A percentile compares a stretch with the other conserved stretches of the same genome.
phyloP scores from a whole-genome alignment of 2,329 filamentous ascomycete genomes.

The Fusarium sp. region DNA sequence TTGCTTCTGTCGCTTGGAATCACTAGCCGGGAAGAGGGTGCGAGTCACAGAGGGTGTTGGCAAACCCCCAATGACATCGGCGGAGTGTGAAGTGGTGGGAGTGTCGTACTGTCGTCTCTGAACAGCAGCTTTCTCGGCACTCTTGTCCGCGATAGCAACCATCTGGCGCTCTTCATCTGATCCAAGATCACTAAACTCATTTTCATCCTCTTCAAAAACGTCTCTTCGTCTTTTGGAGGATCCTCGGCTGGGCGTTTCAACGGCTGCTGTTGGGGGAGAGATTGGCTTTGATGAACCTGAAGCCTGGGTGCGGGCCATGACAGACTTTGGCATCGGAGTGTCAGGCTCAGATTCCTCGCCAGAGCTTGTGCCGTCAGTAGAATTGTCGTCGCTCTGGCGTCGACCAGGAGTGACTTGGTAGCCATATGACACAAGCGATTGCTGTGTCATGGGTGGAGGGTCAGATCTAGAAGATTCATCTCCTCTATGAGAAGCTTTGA shows the following conservation, averaged over 20 bases:
- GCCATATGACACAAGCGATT: slow-evolving; percentile 51
- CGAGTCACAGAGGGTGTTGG: slow-evolving; percentile 57
- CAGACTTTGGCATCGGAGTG: slow-evolving; percentile 8
- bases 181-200: slow-evolving; percentile 54
- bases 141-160: slow-evolving; percentile 55
- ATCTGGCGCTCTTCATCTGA: slow-evolving; percentile 60
- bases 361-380: slow-evolving; percentile 28
- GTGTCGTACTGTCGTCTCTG: slow-evolving; percentile 45
- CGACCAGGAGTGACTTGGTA: slow-evolving; percentile 47
- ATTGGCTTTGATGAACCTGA: slow-evolving; percentile 4
- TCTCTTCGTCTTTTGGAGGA: slow-evolving; percentile 53
- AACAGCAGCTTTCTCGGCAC: slow-evolving; percentile 48
- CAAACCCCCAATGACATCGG: slow-evolving; percentile 47
- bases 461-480: slow-evolving; percentile 41
- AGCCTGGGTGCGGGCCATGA: background rate
- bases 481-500: slow-evolving; percentile 20
- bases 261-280: background rate
- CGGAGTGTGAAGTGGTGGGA: slow-evolving; percentile 45
- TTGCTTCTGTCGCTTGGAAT: slow-evolving; percentile 53
- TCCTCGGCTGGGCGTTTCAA: slow-evolving; percentile 40
- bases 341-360: slow-evolving; percentile 28
- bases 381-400: slow-evolving; percentile 24
- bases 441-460: slow-evolving; percentile 52
- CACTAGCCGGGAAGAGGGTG: slow-evolving; percentile 54
- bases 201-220: slow-evolving; percentile 49